Base-by-base conservation (phyloP, 2,329 filamentous ascomycete species). In the Ustulina deusta region DNA sequence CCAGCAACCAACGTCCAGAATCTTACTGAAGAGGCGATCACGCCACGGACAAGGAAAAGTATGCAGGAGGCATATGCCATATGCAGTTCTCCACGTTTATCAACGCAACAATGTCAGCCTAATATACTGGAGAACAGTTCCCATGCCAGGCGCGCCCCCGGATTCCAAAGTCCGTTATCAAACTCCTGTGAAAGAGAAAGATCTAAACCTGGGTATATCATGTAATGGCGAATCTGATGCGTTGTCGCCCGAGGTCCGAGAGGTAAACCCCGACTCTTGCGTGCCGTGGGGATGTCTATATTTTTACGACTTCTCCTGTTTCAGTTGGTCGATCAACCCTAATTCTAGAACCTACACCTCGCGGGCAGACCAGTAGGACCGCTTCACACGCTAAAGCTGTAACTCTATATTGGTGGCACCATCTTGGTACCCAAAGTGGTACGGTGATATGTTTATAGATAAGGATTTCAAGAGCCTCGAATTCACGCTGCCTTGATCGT, bases 381-480 rank as follows among this genome's bases (percentile, higher is more conserved):
- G 49, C 36, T 36, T 68, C 42, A 58, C 67, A 67, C 65, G 51
- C 65, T 58, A 70, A 57, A 68, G 34, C 54, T 58, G 55, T 63
- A 57, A 64, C 25, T 65, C 44, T 59, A 57, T 49, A 67, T 69
- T 61, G 55, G 65, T 68, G 63, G 29, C 63, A 67, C 69, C 62
- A 66, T 72, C 58, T 75, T 72, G 74, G 70, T 76, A 77, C 77
- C 75, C 69, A 78, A 78, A 67, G 76, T 78, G 64, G 62, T 70
- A 77, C 77, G 49, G 61, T 68, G 63, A 71, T 57, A 32, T 55
- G 44, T 60, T 63, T 65, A 48, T 22, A 60, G 48, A 51, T 63
- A 58, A 34, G 63, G 29, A 52, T 56, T 52, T 55, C 64, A 42
- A 68, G 64, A 69, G 66, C 66, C 66, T 74, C 71, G 74, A 71